phyloP scores from a whole-genome alignment of 2,329 filamentous ascomycete species.

The Aspergillus fijiensis region DNA sequence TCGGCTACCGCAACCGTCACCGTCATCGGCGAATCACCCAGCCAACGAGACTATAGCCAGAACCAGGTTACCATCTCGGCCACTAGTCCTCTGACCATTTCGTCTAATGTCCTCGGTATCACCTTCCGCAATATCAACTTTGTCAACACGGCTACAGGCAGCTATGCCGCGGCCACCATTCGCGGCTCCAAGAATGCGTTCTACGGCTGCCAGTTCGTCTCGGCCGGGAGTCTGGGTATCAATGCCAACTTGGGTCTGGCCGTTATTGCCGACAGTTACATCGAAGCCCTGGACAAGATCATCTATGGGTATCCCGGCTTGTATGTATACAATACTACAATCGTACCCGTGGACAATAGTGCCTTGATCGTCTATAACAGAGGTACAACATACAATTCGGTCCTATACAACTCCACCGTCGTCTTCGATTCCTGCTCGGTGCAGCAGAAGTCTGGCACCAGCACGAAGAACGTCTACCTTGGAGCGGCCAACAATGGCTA shows the following conservation, averaged over 20 bases:
- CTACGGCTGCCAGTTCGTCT: conserved; percentile 47
- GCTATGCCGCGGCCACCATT: conserved; percentile 30
- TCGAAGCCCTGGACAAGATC: conserved; percentile 46
- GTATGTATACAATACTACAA: conserved; percentile 47
- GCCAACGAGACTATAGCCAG: conserved; percentile 32
- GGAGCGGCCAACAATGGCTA: conserved; percentile 41
- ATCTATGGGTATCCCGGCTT: conserved; percentile 44
- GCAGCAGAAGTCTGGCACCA: conserved; percentile 31
- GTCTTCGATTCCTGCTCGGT: conserved; percentile 45
- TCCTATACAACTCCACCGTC: conserved; percentile 38
- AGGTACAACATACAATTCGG: conserved; percentile 28
- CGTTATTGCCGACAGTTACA: conserved; percentile 47
- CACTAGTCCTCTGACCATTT: conserved; percentile 30
- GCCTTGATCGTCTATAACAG: conserved; percentile 44
- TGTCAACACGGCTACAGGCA: conserved; percentile 14
- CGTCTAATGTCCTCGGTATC: conserved; percentile 32
- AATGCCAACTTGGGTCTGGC: conserved; percentile 33
- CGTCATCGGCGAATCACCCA: conserved; percentile 38
- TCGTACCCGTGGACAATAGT: conserved; percentile 39
- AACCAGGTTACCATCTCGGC: conserved; percentile 42
- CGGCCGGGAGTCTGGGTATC: conserved; percentile 35
- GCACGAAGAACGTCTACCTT: conserved; percentile 44
- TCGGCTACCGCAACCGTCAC: conserved; percentile 45
- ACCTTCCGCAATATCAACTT: conserved; percentile 45
- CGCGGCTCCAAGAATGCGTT: conserved; percentile 45